Base-by-base conservation (phyloP, 2,329 filamentous ascomycete species). In the Neofusicoccum cordaticola region DNA sequence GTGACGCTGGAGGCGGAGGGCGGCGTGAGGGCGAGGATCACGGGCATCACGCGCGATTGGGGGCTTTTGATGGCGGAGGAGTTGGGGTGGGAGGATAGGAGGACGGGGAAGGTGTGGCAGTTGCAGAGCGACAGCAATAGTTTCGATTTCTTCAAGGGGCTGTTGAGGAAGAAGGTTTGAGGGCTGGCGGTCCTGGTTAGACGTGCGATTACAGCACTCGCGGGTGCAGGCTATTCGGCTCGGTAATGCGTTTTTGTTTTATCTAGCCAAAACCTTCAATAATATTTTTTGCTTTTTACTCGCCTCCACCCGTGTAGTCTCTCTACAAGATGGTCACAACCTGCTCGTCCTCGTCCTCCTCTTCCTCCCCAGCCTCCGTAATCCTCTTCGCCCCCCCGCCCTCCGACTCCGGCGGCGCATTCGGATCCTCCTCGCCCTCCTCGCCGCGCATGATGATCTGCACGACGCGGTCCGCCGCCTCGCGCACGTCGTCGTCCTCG, bases 101-200 rank as follows among this genome's bases (percentile, higher is more conserved):
- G 84, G 2, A 97, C 91, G 0, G 93, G 94, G 0, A 90, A 85
- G 77, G 82, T 90, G 57, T 94, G 90, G 85, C 87, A 90, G 70
- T 78, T 99, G 78, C 93, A 97, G 81, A 97, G 93, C 76, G 95
- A 99, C 77, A 92, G 93, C 75, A 99, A 99, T 73, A 97, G 93
- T 76, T 99, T 99, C 81, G 95, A 99, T 78, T 99, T 97, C 76
- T 96, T 97, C 80, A 91, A 86, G 73, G 95, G 95, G 0, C 74
- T 99, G 71, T 81, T 99, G 19, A 92, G 87, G 81, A 86, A 89
- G 72, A 98, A 96, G 82, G 77, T 88, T 1, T 93, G 34, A 31
- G 12, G 17, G 17, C 27, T 5, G 5, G 27, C 27, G 27, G 27
- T 5, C 7, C 4, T 31, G 27, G 27, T 31, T 31, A 7, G 27